phyloP scores from a whole-genome alignment of 1,284 basidiomycete genomes.

The Leccinum variabile region DNA sequence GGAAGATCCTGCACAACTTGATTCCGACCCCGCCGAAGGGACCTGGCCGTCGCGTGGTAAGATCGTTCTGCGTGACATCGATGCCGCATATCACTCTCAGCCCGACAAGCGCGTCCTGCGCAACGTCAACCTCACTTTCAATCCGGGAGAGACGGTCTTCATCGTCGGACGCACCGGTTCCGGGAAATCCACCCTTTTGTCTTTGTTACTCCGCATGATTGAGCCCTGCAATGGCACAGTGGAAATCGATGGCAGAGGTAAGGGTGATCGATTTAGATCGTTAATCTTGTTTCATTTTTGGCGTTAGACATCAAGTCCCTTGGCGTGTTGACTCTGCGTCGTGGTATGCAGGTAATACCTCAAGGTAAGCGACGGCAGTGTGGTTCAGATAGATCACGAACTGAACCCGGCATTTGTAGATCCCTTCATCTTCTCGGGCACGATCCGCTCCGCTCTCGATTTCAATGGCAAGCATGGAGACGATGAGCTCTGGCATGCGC shows the following conservation, averaged over 20 bases:
- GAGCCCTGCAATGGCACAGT: constrained; percentile 28
- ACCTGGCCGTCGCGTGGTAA: constrained; percentile 28
- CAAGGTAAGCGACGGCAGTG: constrained; percentile 21
- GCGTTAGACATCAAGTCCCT: constrained; percentile 29
- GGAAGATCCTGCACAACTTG: constrained; percentile 26
- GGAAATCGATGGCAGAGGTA: constrained; percentile 34
- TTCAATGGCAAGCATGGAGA: constrained; percentile 28
- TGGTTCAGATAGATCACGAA: background rate
- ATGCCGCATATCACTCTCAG: constrained; percentile 77
- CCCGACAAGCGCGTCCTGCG: constrained; percentile 60
- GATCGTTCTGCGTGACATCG: constrained; percentile 50
- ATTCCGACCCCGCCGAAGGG: constrained; percentile 26
- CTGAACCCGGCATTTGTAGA: constrained; percentile 16
- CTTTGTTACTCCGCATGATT: constrained; percentile 32
- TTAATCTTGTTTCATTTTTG: background rate
- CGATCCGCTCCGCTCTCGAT: constrained; percentile 31
- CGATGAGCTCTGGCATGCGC: constrained; percentile 29
- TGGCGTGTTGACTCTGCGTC: constrained; percentile 30
- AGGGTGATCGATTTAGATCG: background rate
- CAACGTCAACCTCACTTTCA: constrained; percentile 74
- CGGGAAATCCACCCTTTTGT: constrained; percentile 85
- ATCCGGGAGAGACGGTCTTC: constrained; percentile 86
- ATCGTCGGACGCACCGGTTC: constrained; percentile 91
- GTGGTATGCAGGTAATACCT: constrained; percentile 32
- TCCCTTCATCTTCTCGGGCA: constrained; percentile 36